These are phyloP conservation scores for Diaporthe amygdali DNA, from an alignment of 2,329 filamentous ascomycete species.

Conservation along the genomic window DNA sequence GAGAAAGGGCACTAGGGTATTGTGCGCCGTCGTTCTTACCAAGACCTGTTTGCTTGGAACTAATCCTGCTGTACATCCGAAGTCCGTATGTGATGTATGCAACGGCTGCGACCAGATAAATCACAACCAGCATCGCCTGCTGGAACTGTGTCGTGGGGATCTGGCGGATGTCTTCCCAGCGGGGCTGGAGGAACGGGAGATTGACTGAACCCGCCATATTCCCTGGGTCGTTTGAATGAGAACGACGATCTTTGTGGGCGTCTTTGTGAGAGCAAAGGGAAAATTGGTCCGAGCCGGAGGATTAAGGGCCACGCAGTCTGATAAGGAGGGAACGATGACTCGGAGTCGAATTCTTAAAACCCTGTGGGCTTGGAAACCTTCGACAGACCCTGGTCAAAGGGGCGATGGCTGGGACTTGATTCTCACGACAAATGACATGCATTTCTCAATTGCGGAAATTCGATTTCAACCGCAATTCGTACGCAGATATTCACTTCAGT, in stretches of 20 bases:
- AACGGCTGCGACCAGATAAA: not conserved
- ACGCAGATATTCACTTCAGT: too few relatives aligned
- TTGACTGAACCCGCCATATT: not conserved
- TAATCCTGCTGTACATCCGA: not conserved
- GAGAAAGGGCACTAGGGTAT: rapidly evolving
- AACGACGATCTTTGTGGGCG: not conserved
- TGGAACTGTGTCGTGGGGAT: not conserved
- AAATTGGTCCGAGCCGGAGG: not conserved
- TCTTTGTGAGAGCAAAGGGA: too few relatives aligned
- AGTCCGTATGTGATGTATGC: not conserved
- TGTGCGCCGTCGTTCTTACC: not conserved
- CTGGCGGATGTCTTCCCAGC: not conserved
- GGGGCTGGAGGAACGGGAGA: not conserved
- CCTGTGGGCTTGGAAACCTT: too few relatives aligned
- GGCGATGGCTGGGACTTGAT: too few relatives aligned
- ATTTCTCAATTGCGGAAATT: too few relatives aligned
- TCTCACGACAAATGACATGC: too few relatives aligned
- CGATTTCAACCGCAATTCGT: too few relatives aligned
- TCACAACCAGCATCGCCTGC: not conserved
- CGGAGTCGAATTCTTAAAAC: not conserved
- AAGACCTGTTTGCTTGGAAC: not conserved
- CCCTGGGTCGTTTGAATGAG: not conserved
- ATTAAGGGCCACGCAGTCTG: too few relatives aligned
- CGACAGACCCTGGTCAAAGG: too few relatives aligned
- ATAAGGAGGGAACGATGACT: not conserved